Conservation (phyloP, 176 grass and related monocot species). For the Musa beccarii region DNA sequence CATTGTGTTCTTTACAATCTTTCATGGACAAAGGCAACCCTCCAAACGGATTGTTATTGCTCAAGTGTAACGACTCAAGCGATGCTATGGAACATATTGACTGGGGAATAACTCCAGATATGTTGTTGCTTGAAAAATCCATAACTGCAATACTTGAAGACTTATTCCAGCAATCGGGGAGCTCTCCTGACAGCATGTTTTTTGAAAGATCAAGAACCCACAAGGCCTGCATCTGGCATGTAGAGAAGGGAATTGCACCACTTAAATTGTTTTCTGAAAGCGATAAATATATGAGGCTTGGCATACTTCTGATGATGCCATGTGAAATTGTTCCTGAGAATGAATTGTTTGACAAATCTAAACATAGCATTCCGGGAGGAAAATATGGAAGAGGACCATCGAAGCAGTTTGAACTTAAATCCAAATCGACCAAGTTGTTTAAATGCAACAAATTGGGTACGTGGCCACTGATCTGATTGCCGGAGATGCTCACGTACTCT, state of each 20-base stretch:
- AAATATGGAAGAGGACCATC: slow-evolving; percentile 5
- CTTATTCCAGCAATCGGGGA: neutral
- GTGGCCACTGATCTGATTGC: slow-evolving; percentile 3
- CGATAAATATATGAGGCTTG: neutral
- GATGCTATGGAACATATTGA: neutral
- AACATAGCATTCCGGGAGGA: neutral
- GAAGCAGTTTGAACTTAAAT: slow-evolving; percentile 12
- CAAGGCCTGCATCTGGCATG: neutral
- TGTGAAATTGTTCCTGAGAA: neutral
- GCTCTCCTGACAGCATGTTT: neutral
- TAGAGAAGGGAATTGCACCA: neutral
- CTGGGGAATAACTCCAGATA: neutral
- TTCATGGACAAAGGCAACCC: neutral
- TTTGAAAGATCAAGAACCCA: neutral
- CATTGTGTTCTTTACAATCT: neutral
- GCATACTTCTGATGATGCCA: neutral
- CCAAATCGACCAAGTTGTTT: neutral
- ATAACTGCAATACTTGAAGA: neutral
- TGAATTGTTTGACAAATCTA: slow-evolving; percentile 2
- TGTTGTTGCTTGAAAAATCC: slow-evolving; percentile 4
- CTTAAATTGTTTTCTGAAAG: neutral
- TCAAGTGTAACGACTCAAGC: neutral
- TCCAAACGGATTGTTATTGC: slow-evolving; percentile 3
- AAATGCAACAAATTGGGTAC: neutral
- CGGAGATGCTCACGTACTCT: neutral